Base-by-base conservation (phyloP, 2,329 filamentous ascomycete genomes). In the Ceratocystis cacaofunesta region DNA sequence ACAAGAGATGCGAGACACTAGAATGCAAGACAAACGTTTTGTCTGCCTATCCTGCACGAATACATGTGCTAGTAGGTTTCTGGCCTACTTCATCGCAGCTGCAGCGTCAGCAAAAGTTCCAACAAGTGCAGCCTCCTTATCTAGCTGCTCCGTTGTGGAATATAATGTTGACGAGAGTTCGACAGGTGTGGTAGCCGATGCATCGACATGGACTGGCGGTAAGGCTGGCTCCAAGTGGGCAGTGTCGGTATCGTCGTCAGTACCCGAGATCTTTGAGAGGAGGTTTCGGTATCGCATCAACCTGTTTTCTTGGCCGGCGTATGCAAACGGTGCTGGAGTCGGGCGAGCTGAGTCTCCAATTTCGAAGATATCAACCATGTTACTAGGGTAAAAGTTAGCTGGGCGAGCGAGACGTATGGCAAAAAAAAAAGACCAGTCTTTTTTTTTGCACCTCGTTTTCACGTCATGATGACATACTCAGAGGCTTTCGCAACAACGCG, bases 331-430 rank as follows among this genome's bases (percentile, higher is more conserved):
- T 17, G 75, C 71, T 68, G 67, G 72, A 67, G 68, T 74, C 70
- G 69, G 76, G 70, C 68, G 72, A 62, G 72, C 70, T 43, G 75
- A 73, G 66, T 81, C 79, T 25, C 82, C 82, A 44, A 81, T 79
- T 68, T 86, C 83, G 74, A 86, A 86, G 60, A 87, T 82, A 71
- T 87, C 84, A 68, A 87, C 83, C 75, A 87, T 82, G 70, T 86
- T 85, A 70, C 84, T 87, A 36, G 32, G 44, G 46, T 5, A 52
- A 58, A 64, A 55, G 67, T 70, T 68, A 70, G 68, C 32, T 36
- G 8, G 10, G 32, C 32, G 32, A 36, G 32, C 32, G 8, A 64
- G 8, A 12, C 12, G 2, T 57, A 28, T 30, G 28, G 12, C 22
- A n/a, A 12, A 57, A 12, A 28, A 28, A 28, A 7, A 57, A 55